Conservation (phyloP, 2,329 filamentous ascomycete species). For the Fusarium anguioides region DNA sequence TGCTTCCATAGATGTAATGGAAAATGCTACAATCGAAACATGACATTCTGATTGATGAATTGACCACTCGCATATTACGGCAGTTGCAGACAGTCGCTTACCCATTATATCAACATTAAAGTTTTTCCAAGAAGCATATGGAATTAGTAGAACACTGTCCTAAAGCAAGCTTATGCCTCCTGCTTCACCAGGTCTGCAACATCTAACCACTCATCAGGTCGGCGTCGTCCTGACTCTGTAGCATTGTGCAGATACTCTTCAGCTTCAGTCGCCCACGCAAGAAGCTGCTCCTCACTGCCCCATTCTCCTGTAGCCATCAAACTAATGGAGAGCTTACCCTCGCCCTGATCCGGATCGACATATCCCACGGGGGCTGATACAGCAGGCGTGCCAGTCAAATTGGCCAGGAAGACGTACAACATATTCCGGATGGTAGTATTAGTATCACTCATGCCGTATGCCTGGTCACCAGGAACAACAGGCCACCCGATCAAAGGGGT, state of each 20-base stretch:
- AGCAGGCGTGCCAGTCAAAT: constrained; percentile 82
- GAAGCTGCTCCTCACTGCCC: constrained; percentile 72
- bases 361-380: constrained; percentile 82
- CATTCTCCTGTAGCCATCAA: constrained; percentile 74
- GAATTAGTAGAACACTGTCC: background rate
- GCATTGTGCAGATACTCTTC: constrained; percentile 65
- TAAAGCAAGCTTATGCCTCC: constrained; percentile 1
- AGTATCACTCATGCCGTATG: constrained; percentile 79
- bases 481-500: constrained; percentile 81
- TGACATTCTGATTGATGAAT: background rate
- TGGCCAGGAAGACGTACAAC: constrained; percentile 88
- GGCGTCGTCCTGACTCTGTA: constrained; percentile 60
- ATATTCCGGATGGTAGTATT: constrained; percentile 81
- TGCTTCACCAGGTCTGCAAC: constrained; percentile 54
- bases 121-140: background rate
- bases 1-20: background rate
- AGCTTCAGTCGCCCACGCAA: constrained; percentile 68
- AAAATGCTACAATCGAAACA: background rate
- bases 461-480: constrained; percentile 65
- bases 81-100: background rate
- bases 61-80: background rate
- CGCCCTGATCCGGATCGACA: constrained; percentile 64
- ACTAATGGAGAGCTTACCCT: constrained; percentile 70
- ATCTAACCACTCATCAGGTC: constrained; percentile 69
- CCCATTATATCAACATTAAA: background rate